Conservation (phyloP, 495 filamentous ascomycete genomes). For the Aspergillus biplanus region DNA sequence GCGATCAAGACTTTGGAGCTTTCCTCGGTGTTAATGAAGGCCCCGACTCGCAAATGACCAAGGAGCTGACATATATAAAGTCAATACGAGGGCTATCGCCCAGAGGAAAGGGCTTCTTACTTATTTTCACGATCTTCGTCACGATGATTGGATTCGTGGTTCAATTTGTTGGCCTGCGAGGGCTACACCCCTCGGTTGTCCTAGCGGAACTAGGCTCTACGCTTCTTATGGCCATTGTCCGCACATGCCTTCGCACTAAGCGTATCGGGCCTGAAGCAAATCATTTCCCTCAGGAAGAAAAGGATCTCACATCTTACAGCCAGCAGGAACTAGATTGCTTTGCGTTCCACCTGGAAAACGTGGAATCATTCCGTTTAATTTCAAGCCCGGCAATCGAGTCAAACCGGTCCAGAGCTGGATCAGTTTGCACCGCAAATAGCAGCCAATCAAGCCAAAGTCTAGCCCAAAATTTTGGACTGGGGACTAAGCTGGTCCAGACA, state of each 20-base stretch:
- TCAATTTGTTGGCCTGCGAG: constrained; percentile 56
- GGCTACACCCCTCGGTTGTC: constrained; percentile 52
- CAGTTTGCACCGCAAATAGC: constrained; percentile 11
- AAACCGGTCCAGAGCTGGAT: constrained; percentile 16
- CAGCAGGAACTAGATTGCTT: constrained; percentile 53
- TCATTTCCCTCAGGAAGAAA: constrained; percentile 27
- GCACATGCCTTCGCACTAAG: constrained; percentile 50
- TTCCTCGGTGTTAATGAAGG: constrained; percentile 40
- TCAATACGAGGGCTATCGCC: constrained; percentile 28
- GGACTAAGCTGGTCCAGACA: constrained; percentile 30
- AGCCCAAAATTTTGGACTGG: constrained; percentile 4
- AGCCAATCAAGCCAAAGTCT: constrained; percentile 12
- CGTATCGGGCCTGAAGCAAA: constrained; percentile 40
- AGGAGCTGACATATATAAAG: constrained; percentile 37
- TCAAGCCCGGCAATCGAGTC: constrained; percentile 6
- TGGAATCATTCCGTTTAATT: constrained; percentile 32
- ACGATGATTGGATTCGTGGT: constrained; percentile 52
- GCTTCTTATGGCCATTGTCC: constrained; percentile 49
- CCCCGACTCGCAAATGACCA: constrained; percentile 18
- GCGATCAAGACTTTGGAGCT: constrained; percentile 45
- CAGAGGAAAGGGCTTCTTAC: constrained; percentile 15
- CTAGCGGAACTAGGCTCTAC: constrained; percentile 50
- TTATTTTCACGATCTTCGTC: constrained; percentile 27
- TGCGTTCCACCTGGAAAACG: constrained; percentile 37
- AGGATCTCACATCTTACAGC: constrained; percentile 29